Evolutionary conservation across 2,329 filamentous ascomycete species (phyloP), one percentile per base, ranked within the genome.

Genomic region (Colletotrichum trifolii): DNA sequence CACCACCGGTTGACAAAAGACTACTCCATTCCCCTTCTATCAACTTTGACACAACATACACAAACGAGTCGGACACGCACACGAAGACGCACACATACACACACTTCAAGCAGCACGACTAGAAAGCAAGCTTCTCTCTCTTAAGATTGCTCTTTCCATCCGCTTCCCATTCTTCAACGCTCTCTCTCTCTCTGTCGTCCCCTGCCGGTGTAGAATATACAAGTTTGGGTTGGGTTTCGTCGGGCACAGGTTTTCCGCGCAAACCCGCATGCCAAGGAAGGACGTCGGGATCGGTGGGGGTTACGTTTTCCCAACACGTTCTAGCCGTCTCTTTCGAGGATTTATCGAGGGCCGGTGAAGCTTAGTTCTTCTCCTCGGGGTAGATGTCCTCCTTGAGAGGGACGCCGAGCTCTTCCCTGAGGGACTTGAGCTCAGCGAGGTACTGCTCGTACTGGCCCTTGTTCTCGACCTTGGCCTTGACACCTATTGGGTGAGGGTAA

Each of bases 391-490:
- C 95, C 87, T 96, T 97, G 74, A 97, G 87, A 71, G 88, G 84
- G 74, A 98, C 89, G 73, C 95, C 95, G 69, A 98, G 89, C 85
- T 98, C 95, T 86, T 97, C 93, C 75, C 94, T 91, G 75, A 98
- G 86, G 70, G 91, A 86, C 86, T 97, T 93, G 73, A 99, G 93
- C 85, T 97, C 93, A 77, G 92, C 87, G 68, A 99, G 89, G 83
- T 97, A 97, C 85, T 97, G 91, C 77, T 97, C 88, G 85, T 99
- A 99, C 85, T 99, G 96, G 76, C 89, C 88, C 82, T 93, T 91
- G 89, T 97, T 99, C 89, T 99, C 96, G 73, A 98, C 96, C 89
- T 99, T 99, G 82, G 94, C 93, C 86, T 97, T 97, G 88, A 99
- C 91, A 77, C 95, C 94, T 97, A 69, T 69, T 61, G 15, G 11